A percentile compares a stretch with the other conserved stretches of the same genome.
Evolutionary conservation across 352 stramenopile species (phyloP).

Genomic region (Globisporangium lucens): DNA sequence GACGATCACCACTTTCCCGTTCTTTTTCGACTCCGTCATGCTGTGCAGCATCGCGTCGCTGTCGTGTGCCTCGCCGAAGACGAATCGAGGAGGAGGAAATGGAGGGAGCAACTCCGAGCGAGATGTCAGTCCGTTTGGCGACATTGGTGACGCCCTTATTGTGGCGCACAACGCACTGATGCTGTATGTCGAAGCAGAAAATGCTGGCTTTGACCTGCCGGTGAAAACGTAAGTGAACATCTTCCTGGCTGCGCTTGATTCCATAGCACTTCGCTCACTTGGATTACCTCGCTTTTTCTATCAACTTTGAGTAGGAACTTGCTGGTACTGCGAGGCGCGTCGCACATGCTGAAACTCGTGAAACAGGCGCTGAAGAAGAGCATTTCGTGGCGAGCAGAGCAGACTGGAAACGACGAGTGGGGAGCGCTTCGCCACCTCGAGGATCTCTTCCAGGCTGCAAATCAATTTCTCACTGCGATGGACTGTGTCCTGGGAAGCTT

Average conservation of each 20-base stretch:
- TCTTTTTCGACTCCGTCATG: constrained; percentile 54
- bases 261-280: background rate
- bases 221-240: constrained; percentile 31
- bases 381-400: constrained; percentile 43
- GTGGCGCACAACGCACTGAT: constrained; percentile 39
- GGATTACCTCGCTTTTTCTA: background rate
- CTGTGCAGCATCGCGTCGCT: constrained; percentile 52
- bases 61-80: constrained; percentile 33
- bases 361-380: constrained; percentile 39
- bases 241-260: background rate
- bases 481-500: constrained; percentile 41
- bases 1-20: constrained; percentile 56
- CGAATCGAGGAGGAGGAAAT: constrained; percentile 10
- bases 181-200: constrained; percentile 51
- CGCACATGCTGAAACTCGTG: constrained; percentile 34
- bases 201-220: constrained; percentile 47
- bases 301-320: constrained; percentile 24
- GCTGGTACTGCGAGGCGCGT: constrained; percentile 34
- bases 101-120: background rate
- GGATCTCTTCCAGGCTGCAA: constrained; percentile 33
- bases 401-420: constrained; percentile 25
- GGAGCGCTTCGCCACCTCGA: constrained; percentile 45
- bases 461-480: constrained; percentile 35
- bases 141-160: constrained; percentile 36
- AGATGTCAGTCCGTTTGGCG: constrained; percentile 31